Conservation (phyloP, 2,329 filamentous ascomycete genomes). For the Beauveria caledonica region DNA sequence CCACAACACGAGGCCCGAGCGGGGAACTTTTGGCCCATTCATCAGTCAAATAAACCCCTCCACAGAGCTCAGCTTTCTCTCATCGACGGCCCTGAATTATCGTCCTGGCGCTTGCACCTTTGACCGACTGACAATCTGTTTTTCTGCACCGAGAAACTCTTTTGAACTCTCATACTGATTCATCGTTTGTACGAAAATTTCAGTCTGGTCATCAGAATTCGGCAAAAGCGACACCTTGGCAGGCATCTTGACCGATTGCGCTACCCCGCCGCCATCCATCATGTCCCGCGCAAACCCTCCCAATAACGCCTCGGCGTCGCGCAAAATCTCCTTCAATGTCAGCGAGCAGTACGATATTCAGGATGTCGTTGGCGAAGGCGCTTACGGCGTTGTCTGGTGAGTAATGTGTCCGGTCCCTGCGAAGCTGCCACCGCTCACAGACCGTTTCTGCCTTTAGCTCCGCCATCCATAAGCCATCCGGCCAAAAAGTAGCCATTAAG, state of each 20-base stretch:
- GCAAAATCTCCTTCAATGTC: conserved; percentile 99
- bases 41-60: conserved; percentile 7
- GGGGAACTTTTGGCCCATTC: conserved; percentile 8
- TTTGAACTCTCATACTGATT: background rate
- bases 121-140: background rate
- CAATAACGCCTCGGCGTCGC: conserved; percentile 53
- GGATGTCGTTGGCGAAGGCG: conserved; percentile 97
- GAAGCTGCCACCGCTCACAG: conserved; percentile 3
- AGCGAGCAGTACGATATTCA: conserved; percentile 99
- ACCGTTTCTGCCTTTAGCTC: conserved; percentile 51
- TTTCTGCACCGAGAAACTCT: background rate
- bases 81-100: background rate
- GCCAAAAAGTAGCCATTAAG: conserved; percentile 99
- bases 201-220: background rate
- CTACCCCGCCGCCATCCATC: conserved; percentile 17
- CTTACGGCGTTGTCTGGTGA: conserved; percentile 97
- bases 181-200: background rate
- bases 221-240: background rate
- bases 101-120: conserved; percentile 4
- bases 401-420: conserved; percentile 24
- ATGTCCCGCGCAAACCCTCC: conserved; percentile 52
- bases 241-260: conserved; percentile 2
- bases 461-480: conserved; percentile 93
- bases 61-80: conserved; percentile 1
- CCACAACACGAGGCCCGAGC: conserved; percentile 11